Percentiles rank a stretch among this genome's conserved stretches.
phyloP scores from a whole-genome alignment of 2,329 filamentous ascomycete genomes.

The Trichoderma simmonsii region DNA sequence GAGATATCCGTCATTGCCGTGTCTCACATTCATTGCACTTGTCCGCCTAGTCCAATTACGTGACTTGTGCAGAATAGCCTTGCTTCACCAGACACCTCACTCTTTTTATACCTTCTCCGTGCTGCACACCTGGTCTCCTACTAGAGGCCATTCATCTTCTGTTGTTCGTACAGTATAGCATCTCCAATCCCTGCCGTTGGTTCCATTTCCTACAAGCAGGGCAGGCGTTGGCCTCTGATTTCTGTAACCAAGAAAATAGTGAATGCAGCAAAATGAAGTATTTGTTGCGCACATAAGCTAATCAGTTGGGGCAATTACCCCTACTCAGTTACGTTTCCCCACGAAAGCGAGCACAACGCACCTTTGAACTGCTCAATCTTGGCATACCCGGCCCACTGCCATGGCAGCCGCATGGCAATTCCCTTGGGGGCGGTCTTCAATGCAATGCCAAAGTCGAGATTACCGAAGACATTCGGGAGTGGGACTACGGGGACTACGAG shows the following conservation, averaged over 20 bases:
- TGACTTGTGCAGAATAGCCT: not conserved
- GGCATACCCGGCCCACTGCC: slow-evolving; percentile 66
- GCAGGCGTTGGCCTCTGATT: not conserved
- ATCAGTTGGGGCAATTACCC: not conserved
- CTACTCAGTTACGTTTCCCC: slow-evolving; percentile 73
- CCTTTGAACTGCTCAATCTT: slow-evolving; percentile 82
- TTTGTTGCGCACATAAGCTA: not conserved
- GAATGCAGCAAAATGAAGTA: not conserved
- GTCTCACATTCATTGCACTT: not conserved
- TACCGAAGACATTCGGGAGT: slow-evolving; percentile 73
- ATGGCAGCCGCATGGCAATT: slow-evolving; percentile 56
- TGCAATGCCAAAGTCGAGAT: slow-evolving; percentile 63
- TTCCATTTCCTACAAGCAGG: not conserved
- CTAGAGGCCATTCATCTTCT: not conserved
- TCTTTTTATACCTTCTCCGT: not conserved
- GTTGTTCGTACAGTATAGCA: not conserved
- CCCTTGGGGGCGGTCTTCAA: slow-evolving; percentile 37
- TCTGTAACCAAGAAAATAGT: not conserved
- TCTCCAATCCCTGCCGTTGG: not conserved
- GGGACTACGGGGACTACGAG: slow-evolving; percentile 88
- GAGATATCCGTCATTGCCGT: not conserved
- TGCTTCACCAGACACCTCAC: not conserved
- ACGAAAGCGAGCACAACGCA: slow-evolving; percentile 77
- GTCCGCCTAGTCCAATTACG: not conserved
- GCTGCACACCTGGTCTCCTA: not conserved